Conservation (phyloP, 163 green algal species). For the Coccomyxa subellipsoidea region DNA sequence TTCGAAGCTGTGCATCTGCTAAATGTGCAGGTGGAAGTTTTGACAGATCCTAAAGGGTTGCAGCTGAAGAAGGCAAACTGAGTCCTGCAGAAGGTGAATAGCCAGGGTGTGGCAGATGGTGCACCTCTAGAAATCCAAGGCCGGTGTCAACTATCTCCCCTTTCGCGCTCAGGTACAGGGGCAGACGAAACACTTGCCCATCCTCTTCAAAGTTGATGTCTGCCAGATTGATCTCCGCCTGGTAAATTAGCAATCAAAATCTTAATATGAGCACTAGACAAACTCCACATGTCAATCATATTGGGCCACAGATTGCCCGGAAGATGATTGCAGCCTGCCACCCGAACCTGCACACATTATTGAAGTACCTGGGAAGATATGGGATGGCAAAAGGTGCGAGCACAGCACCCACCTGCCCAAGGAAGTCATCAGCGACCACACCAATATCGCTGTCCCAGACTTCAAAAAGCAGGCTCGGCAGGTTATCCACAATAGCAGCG, state of each 20-base stretch:
- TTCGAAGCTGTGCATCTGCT: too few species aligned
- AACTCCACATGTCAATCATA: neutral
- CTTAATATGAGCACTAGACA: neutral
- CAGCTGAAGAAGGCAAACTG: neutral
- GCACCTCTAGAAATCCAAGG: neutral
- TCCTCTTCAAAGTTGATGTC: neutral
- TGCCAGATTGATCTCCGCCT: neutral
- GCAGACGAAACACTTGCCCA: neutral
- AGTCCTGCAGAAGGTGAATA: neutral
- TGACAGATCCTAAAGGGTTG: neutral
- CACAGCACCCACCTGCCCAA: constrained; percentile 3
- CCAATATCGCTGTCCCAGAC: constrained; percentile 39
- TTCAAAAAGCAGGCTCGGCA: constrained; percentile 19
- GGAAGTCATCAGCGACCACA: constrained; percentile 31
- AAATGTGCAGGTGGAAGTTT: too few species aligned
- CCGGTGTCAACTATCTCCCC: neutral
- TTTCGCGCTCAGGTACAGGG: neutral
- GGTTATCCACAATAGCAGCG: neutral
- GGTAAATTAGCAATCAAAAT: neutral
- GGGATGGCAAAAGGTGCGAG: too few species aligned
- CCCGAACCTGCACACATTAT: neutral
- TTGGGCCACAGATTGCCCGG: too few species aligned
- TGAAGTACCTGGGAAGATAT: neutral
- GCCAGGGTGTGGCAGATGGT: too few species aligned
- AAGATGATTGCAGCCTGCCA: too few species aligned